Evolutionary conservation across 306 rosid species (phyloP), one percentile per base, ranked within the genome.

Genomic region (Trifolium subterraneum): DNA sequence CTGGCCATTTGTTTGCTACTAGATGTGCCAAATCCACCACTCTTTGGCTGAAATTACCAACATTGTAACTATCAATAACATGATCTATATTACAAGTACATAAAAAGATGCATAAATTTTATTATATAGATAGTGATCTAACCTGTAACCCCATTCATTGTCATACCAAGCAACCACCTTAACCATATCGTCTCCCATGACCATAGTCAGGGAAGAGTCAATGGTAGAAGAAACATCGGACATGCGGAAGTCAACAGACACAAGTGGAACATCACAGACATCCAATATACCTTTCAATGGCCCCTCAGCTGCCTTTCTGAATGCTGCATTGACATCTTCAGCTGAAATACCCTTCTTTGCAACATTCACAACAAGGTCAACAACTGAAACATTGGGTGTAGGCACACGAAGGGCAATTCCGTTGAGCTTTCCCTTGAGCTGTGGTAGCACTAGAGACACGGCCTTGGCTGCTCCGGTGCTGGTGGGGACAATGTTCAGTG

Each of bases 61-160:
- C 27, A 64, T 71, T 68, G 7, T 35, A 74, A 52, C 18, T 13
- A 68, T 74, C 80, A 79, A 23, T 67, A 48, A 67, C 29, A 9
- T 47, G 50, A 35, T 45, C 58, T 18, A 66, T 60, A n/a, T 38
- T 11, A 14, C 18, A 45, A 56, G 31, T 1, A 47, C 29, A 64
- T 23, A 10, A 51, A 51, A 39, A 51, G 10, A 16, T 8, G 60
- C 22, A 33, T 47, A 54, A 41, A 52, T 5, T 67, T 39, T 12
- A 6, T 50, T 14, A 51, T 25, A 51, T 13, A 52, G 78, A 23
- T 5, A 73, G 55, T 23, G 67, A 63, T 29, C 88, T 85, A 69
- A 93, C 98, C 98, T 94, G 91, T 95, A 95, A 62, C 99, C 99
- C 99, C 99, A 95, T 79, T 95, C 98, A 33, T 95, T 95, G 88